A percentile compares a stretch with the other conserved stretches of the same genome.
These are phyloP conservation scores for Cyberlindnera misumaiensis DNA, from an alignment of 805 yeast genomes.

Conservation along the genomic window DNA sequence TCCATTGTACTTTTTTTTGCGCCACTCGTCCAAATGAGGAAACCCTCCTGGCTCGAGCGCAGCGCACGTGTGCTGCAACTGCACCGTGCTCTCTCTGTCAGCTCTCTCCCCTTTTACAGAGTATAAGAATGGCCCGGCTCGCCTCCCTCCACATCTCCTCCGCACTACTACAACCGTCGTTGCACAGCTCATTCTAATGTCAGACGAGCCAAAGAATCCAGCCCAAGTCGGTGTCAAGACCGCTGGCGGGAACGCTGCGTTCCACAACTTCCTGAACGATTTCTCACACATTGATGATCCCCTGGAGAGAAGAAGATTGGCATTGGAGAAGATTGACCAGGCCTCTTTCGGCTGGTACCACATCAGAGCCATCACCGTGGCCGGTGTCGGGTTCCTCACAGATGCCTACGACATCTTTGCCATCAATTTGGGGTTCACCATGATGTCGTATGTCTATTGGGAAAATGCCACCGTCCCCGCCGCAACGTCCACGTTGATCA, in stretches of 20 bases:
- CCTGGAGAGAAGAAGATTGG: constrained; percentile 78
- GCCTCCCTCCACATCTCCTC: too few species aligned
- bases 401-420: constrained; percentile 93
- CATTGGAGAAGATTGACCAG: constrained; percentile 76
- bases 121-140: too few species aligned
- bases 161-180: too few species aligned
- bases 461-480: constrained; percentile 47
- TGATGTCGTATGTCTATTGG: constrained; percentile 78
- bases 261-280: constrained; percentile 75
- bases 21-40: too few species aligned
- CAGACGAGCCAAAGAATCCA: constrained; percentile 19
- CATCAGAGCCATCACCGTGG: constrained; percentile 72
- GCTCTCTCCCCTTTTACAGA: too few species aligned
- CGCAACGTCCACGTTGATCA: constrained; percentile 69
- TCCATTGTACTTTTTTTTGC: too few species aligned
- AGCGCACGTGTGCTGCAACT: too few species aligned
- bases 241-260: constrained; percentile 78
- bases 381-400: constrained; percentile 91
- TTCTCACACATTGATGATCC: constrained; percentile 82
- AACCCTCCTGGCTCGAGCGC: too few species aligned
- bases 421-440: constrained; percentile 72
- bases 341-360: constrained; percentile 80
- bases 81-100: too few species aligned
- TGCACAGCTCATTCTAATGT: too few species aligned
- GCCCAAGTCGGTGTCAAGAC: constrained; percentile 30